A percentile compares a stretch with the other conserved stretches of the same genome.
phyloP scores from a whole-genome alignment of 2,329 filamentous ascomycete genomes.

The Colletotrichum nymphaeae region DNA sequence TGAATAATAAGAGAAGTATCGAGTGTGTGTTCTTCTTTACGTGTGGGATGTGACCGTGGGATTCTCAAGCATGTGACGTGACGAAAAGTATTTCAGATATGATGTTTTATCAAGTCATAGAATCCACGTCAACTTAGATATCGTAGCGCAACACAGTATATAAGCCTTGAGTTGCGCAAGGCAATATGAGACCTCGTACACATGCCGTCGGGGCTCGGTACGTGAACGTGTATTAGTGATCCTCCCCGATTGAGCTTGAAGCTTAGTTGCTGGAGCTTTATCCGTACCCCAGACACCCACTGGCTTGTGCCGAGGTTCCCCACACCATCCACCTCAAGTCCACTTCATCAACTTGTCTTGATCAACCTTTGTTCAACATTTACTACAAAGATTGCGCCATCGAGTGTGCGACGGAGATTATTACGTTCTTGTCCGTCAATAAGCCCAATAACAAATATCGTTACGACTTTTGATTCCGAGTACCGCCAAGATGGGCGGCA shows the following conservation, averaged over 20 bases:
- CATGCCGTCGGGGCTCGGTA: constrained; percentile 19
- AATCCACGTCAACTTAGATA: background rate
- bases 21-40: background rate
- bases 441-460: background rate
- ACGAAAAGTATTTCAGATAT: background rate
- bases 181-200: background rate
- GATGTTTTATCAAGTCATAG: too few species aligned
- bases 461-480: background rate
- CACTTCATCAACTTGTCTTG: background rate
- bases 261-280: background rate
- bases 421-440: background rate
- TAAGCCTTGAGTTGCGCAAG: background rate
- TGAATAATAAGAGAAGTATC: too few species aligned
- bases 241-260: background rate
- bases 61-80: background rate
- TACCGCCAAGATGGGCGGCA: constrained; percentile 62
- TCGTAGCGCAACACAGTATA: background rate
- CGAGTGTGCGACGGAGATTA: background rate
- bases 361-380: background rate
- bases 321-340: constrained; percentile 12
- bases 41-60: background rate
- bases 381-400: constrained; percentile 10
- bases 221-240: constrained; percentile 25
- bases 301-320: constrained; percentile 29
- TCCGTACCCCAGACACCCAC: constrained; percentile 14